Conservation (phyloP, 2,329 filamentous ascomycete genomes). For the Colletotrichum truncatum region DNA sequence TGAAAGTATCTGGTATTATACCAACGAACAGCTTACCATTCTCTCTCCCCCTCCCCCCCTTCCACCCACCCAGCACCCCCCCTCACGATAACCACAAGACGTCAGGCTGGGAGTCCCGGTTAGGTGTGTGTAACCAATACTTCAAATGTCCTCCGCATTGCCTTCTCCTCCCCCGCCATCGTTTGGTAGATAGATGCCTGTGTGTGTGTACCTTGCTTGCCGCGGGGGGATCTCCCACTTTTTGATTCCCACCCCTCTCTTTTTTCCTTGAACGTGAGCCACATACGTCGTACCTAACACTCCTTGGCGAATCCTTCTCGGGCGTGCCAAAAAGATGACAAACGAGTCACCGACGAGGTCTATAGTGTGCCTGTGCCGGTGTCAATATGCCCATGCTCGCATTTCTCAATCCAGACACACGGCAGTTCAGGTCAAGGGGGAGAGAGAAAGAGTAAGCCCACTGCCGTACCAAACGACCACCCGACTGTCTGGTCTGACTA, state of each 20-base stretch:
- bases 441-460: no score
- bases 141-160: neutral
- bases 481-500: no score
- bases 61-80: neutral
- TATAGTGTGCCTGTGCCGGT: no score
- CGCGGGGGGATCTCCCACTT: neutral
- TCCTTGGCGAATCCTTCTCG: constrained; percentile 10
- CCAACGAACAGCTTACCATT: neutral
- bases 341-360: no score
- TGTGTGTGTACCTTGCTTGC: neutral
- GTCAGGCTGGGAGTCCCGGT: neutral
- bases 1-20: no score
- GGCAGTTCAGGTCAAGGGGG: no score
- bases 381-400: no score
- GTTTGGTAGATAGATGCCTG: neutral
- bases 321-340: no score
- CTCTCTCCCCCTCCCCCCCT: neutral
- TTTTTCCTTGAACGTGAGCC: neutral
- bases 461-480: no score
- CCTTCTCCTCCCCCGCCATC: neutral
- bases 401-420: no score
- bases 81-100: neutral
- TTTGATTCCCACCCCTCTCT: no score
- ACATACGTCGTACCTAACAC: constrained; percentile 2
- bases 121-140: neutral